A percentile compares a stretch with the other conserved stretches of the same genome.
Conservation (phyloP, 2,329 filamentous ascomycete genomes). For the Geoglossum cookeanum region DNA sequence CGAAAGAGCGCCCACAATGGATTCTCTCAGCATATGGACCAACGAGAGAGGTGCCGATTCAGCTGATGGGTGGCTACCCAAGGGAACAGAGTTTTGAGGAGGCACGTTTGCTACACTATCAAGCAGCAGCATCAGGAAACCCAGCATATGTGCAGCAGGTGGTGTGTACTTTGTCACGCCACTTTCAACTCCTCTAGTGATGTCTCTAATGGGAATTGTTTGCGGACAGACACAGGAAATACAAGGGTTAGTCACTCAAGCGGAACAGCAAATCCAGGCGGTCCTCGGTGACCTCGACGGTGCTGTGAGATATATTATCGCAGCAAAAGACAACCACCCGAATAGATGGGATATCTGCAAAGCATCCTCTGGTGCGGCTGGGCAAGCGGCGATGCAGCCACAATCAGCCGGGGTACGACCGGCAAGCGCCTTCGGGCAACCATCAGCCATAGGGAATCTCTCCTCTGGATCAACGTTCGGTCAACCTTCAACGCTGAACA, state of each 20-base stretch:
- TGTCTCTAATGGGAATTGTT: neutral
- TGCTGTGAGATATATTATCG: slow-evolving; percentile 50
- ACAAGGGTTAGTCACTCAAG: slow-evolving; percentile 40
- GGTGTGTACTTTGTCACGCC: slow-evolving; percentile 14
- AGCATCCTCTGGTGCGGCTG: slow-evolving; percentile 24
- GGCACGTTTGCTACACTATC: slow-evolving; percentile 53
- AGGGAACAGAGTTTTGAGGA: slow-evolving; percentile 84
- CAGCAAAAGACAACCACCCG: slow-evolving; percentile 49
- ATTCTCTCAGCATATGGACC: slow-evolving; percentile 75
- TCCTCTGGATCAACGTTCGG: slow-evolving; percentile 12
- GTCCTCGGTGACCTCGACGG: slow-evolving; percentile 49
- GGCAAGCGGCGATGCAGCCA: slow-evolving; percentile 16
- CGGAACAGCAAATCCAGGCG: slow-evolving; percentile 52
- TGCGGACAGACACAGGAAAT: slow-evolving; percentile 36
- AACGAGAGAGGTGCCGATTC: slow-evolving; percentile 53
- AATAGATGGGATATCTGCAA: slow-evolving; percentile 50
- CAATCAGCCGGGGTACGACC: slow-evolving; percentile 17
- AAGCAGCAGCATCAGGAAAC: slow-evolving; percentile 42
- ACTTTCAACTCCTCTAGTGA: neutral
- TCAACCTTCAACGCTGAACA: slow-evolving; percentile 8
- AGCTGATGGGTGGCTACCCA: slow-evolving; percentile 61
- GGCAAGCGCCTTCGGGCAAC: slow-evolving; percentile 12
- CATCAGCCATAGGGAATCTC: slow-evolving; percentile 4
- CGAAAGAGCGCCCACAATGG: slow-evolving; percentile 58
- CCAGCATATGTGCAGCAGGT: slow-evolving; percentile 24